Base-by-base conservation (phyloP, 179 eudicot genomes). In the Vitellaria paradoxa region DNA sequence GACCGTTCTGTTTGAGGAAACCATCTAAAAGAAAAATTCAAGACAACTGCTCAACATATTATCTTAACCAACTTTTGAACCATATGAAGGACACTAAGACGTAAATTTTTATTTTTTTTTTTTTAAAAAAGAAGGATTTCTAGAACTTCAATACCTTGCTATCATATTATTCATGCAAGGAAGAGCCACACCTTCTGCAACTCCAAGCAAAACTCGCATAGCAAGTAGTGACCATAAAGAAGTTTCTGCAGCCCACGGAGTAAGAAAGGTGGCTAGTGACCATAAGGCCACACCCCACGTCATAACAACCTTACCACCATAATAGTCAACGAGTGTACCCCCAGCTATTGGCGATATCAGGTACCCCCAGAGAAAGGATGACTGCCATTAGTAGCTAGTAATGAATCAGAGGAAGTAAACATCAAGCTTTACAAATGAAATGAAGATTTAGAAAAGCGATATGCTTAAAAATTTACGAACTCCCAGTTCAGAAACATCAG, bases 131-230 rank as follows among this genome's bases (percentile, higher is more conserved):
- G 5, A 62, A 26, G 78, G 68, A 45, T 59, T 72, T 66, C 55
- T 14, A 40, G 45, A 65, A 76, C 26, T 53, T 73, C 47, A 67
- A 73, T 83, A 96, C 99, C 96, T 96, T 26, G 92, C 86, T 69
- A 96, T 91, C 96, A 96, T 91, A 84, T 91, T 88, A 85, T 96
- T 96, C 99, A 96, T 96, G 79, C 94, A 94, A 81, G 99, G 99
- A 91, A 96, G 98, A 73, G 99, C 99, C 37, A 96, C 99, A 76
- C 99, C 99, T 87, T 96, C 99, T 60, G 99, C 99, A 63, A 93
- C 66, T 62, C 99, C 99, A 76, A 96, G 92, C 83, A 91, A 73
- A 84, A 91, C 93, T 62, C 99, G 93, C 77, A 83, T 78, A 26
- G 85, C 73, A 83, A 96, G 97, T 68, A 96, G 85, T 63, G 89